Percentiles rank a stretch among this genome's conserved stretches.
Evolutionary conservation across 2,329 filamentous ascomycete genomes (phyloP).

Genomic region (Alternaria brassicicola): DNA sequence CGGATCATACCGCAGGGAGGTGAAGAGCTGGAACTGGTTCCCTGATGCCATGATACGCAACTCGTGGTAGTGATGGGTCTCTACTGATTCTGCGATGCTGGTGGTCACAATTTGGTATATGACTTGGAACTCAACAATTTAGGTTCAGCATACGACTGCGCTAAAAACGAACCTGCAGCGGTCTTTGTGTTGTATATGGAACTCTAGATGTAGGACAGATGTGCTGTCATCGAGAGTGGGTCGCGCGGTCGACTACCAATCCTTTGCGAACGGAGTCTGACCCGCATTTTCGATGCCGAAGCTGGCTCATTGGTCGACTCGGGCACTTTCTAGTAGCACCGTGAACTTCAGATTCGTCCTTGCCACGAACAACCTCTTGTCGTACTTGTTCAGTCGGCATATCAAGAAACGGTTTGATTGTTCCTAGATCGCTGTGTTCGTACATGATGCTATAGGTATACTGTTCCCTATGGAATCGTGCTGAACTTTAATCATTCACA

Average conservation of each 20-base stretch:
- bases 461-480: background rate
- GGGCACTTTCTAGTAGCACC: background rate
- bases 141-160: background rate
- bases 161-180: background rate
- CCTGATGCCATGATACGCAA: conserved; percentile 25
- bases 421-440: background rate
- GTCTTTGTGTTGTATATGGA: background rate
- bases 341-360: background rate
- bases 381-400: background rate
- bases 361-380: background rate
- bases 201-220: background rate
- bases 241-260: background rate
- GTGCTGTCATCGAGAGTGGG: conserved; percentile 3
- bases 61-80: background rate
- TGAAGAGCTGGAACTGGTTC: conserved; percentile 47
- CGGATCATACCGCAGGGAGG: conserved; percentile 49
- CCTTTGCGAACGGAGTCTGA: background rate
- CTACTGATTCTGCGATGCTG: background rate
- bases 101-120: background rate
- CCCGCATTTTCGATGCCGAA: background rate
- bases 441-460: background rate
- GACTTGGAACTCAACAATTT: background rate
- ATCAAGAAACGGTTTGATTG: background rate
- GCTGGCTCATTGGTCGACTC: background rate
- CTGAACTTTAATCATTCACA: background rate